phyloP scores from a whole-genome alignment of 1,284 basidiomycete species.

The Apiotrichum gamsii region DNA sequence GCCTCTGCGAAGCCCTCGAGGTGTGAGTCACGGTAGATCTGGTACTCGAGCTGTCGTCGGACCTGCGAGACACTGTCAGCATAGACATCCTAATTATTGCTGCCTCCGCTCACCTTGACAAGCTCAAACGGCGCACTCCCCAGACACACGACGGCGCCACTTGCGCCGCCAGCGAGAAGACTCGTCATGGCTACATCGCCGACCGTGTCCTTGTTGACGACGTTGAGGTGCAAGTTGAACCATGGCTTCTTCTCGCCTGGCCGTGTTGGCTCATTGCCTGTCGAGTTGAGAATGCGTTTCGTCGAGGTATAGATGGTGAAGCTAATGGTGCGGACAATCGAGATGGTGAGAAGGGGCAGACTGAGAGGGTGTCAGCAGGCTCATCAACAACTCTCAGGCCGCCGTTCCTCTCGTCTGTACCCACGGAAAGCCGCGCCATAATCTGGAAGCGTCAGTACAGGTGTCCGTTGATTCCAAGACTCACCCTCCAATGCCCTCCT shows the following conservation, averaged over 20 bases:
- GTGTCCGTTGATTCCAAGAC: too few species aligned
- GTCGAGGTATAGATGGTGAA: slow-evolving; percentile 91
- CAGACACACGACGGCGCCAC: slow-evolving; percentile 43
- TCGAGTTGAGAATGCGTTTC: slow-evolving; percentile 66
- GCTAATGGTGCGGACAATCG: slow-evolving; percentile 82
- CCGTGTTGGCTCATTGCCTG: slow-evolving; percentile 17
- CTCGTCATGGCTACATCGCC: slow-evolving; percentile 62
- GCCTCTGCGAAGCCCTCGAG: slow-evolving; percentile 22
- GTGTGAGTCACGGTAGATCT: slow-evolving; percentile 55
- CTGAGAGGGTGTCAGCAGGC: slow-evolving; percentile 39
- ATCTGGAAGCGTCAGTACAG: too few species aligned
- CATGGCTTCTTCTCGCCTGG: slow-evolving; percentile 20
- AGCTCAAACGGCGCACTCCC: slow-evolving; percentile 85
- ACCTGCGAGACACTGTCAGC: too few species aligned
- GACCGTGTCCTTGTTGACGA: slow-evolving; percentile 46
- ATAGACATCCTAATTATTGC: not conserved
- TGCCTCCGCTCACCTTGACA: slow-evolving; percentile 77
- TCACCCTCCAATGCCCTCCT: slow-evolving; percentile 83
- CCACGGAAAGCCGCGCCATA: slow-evolving; percentile 46
- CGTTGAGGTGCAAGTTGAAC: slow-evolving; percentile 30
- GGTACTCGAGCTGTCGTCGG: slow-evolving; percentile 85
- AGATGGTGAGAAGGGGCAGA: slow-evolving; percentile 93
- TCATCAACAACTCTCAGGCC: too few species aligned
- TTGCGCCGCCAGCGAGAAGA: slow-evolving; percentile 42
- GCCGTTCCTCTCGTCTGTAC: not conserved